These are phyloP conservation scores for Aspergillus luchuensis DNA, from an alignment of 2,329 filamentous ascomycete genomes.

Conservation along the genomic window DNA sequence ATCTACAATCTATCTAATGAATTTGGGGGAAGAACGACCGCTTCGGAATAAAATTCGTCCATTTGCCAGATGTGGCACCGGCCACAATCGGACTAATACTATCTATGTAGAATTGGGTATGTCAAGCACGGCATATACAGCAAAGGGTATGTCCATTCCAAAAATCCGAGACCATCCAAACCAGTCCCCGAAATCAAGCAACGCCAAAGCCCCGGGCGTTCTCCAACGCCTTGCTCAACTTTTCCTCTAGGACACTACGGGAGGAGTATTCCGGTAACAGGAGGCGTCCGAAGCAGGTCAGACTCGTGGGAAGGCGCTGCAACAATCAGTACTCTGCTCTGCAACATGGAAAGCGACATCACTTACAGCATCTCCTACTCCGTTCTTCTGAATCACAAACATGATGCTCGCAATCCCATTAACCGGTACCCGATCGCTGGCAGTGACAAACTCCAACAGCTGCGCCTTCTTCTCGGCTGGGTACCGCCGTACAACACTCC, in stretches of 20 bases:
- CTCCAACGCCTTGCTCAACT: slow-evolving; percentile 81
- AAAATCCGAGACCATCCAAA: neutral
- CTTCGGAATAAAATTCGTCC: neutral
- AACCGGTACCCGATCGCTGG: slow-evolving; percentile 84
- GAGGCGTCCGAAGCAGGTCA: slow-evolving; percentile 90
- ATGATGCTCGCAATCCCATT: slow-evolving; percentile 79
- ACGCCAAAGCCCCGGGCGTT: slow-evolving; percentile 89
- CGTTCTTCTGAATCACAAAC: slow-evolving; percentile 80
- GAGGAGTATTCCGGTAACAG: slow-evolving; percentile 80
- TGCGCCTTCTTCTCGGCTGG: slow-evolving; percentile 68
- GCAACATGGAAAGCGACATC: no score
- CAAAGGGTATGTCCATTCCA: slow-evolving; percentile 3
- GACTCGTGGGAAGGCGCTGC: slow-evolving; percentile 72
- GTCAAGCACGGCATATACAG: slow-evolving; percentile 15
- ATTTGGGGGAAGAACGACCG: no score
- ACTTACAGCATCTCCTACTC: slow-evolving; percentile 59
- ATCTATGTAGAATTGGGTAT: slow-evolving; percentile 15
- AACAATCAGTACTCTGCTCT: slow-evolving; percentile 10
- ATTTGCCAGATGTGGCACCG: neutral
- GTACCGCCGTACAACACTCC: slow-evolving; percentile 72
- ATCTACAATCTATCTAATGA: neutral
- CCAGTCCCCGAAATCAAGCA: slow-evolving; percentile 51
- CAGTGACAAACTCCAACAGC: slow-evolving; percentile 91
- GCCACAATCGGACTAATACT: neutral
- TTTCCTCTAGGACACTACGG: slow-evolving; percentile 69